phyloP scores from a whole-genome alignment of 1,284 basidiomycete species.

The Athelia sp. region DNA sequence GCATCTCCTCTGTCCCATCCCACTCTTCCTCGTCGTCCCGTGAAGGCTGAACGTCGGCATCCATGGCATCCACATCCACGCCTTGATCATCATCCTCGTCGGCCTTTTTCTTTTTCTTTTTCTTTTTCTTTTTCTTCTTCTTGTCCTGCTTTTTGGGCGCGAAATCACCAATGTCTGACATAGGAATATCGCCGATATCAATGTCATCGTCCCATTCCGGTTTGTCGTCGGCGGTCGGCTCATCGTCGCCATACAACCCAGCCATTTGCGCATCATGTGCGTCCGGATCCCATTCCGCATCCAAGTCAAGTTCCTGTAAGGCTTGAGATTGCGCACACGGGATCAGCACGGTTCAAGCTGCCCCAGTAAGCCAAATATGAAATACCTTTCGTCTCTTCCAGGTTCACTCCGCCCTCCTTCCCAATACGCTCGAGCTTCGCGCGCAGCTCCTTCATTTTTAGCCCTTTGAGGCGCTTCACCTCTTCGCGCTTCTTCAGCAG shows the following conservation, averaged over 20 bases:
- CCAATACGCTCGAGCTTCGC: conserved; percentile 70
- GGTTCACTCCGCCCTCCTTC: conserved; percentile 52
- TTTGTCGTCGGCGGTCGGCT: conserved; percentile 54
- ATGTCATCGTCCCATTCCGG: conserved; percentile 90
- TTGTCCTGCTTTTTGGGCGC: conserved; percentile 40
- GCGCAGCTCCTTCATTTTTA: conserved; percentile 83
- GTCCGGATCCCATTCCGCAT: conserved; percentile 80
- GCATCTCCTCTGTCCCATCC: conserved; percentile 85
- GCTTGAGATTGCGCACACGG: conserved; percentile 33
- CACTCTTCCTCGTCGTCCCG: conserved; percentile 56
- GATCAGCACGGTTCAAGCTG: conserved; percentile 1
- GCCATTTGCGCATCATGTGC: conserved; percentile 78
- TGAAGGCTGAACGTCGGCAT: conserved; percentile 52
- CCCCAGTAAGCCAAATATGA: conserved; percentile 9
- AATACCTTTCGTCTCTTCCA: conserved; percentile 41
- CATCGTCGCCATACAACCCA: conserved; percentile 58
- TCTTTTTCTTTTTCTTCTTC: conserved; percentile 48
- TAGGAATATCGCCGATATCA: conserved; percentile 67
- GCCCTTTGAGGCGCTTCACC: conserved; percentile 70
- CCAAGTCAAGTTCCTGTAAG: conserved; percentile 62
- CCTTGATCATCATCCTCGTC: conserved; percentile 39
- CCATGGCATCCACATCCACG: conserved; percentile 69
- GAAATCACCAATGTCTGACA: conserved; percentile 26
- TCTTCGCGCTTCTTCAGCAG: conserved; percentile 74
- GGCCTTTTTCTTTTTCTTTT: conserved; percentile 41